These are phyloP conservation scores for Pseudogymnoascus sp. DNA, from an alignment of 2,329 filamentous ascomycete species.

Conservation along the genomic window DNA sequence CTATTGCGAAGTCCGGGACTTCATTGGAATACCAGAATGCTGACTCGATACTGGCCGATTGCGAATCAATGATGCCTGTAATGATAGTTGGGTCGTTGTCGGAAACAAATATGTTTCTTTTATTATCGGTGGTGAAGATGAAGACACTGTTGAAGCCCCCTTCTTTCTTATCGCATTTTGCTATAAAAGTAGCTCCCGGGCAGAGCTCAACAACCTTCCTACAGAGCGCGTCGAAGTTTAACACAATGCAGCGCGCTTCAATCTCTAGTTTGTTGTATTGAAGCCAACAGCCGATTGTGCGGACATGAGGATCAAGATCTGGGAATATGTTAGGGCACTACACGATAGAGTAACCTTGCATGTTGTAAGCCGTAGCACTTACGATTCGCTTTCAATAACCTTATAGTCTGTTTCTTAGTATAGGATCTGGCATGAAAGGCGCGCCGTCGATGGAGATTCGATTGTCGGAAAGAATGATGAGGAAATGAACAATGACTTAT, in stretches of 20 bases:
- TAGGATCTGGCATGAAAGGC: background rate
- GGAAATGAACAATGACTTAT: background rate
- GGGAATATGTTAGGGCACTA: background rate
- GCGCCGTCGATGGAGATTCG: background rate
- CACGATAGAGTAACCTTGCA: background rate
- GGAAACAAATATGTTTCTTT: constrained; percentile 35
- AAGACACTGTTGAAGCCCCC: constrained; percentile 37
- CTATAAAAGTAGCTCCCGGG: constrained; percentile 28
- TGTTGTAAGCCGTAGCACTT: background rate
- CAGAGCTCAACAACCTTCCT: constrained; percentile 29
- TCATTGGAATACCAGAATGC: constrained; percentile 32
- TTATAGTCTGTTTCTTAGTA: background rate
- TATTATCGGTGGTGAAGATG: constrained; percentile 33
- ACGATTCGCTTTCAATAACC: background rate
- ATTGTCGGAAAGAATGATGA: background rate
- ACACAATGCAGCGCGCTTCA: constrained; percentile 29
- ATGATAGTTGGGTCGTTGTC: constrained; percentile 30
- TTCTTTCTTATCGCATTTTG: constrained; percentile 33
- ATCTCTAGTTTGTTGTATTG: constrained; percentile 29
- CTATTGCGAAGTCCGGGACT: constrained; percentile 32
- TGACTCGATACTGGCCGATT: constrained; percentile 32
- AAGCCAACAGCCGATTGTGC: constrained; percentile 32
- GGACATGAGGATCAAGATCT: constrained; percentile 24
- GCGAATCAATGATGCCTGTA: constrained; percentile 35
- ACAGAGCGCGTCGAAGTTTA: constrained; percentile 33